Percentiles rank a stretch among this genome's conserved stretches.
These are phyloP conservation scores for Citrullus mucosospermus DNA, from an alignment of 306 rosid species.

Conservation along the genomic window DNA sequence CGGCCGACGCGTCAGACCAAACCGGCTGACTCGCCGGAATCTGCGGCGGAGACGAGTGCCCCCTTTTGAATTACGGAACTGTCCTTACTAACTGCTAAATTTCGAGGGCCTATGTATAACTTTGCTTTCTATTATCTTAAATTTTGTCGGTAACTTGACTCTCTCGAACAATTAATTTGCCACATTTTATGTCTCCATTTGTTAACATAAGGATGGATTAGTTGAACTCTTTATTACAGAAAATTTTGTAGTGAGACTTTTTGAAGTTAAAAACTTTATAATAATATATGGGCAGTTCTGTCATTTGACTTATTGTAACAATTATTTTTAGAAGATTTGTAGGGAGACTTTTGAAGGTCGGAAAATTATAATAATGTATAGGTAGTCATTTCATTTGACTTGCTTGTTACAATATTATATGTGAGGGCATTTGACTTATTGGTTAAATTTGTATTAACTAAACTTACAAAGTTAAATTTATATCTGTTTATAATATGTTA, in stretches of 20 bases:
- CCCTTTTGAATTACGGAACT: not conserved
- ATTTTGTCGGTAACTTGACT: not conserved
- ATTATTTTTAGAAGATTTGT: not conserved
- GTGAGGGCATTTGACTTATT: not conserved
- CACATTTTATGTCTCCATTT: not conserved
- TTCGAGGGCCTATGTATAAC: not conserved
- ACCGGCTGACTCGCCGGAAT: not conserved
- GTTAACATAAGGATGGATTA: not conserved
- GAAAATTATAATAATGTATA: not conserved
- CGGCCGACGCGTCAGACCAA: not conserved
- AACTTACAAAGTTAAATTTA: not conserved
- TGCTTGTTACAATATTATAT: not conserved
- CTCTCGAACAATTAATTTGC: not conserved
- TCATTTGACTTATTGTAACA: not conserved
- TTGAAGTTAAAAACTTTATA: not conserved
- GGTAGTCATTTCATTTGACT: not conserved
- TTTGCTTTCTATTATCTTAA: not conserved
- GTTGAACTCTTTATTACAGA: not conserved
- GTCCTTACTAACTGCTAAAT: not conserved
- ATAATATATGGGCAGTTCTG: not conserved
- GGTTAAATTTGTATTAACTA: not conserved
- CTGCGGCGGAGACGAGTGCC: conserved; percentile 3
- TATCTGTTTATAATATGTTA: too few species aligned
- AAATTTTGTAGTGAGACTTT: not conserved
- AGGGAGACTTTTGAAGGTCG: not conserved